These are phyloP conservation scores for Cladosporium phlei DNA, from an alignment of 2,329 filamentous ascomycete genomes.

Conservation along the genomic window DNA sequence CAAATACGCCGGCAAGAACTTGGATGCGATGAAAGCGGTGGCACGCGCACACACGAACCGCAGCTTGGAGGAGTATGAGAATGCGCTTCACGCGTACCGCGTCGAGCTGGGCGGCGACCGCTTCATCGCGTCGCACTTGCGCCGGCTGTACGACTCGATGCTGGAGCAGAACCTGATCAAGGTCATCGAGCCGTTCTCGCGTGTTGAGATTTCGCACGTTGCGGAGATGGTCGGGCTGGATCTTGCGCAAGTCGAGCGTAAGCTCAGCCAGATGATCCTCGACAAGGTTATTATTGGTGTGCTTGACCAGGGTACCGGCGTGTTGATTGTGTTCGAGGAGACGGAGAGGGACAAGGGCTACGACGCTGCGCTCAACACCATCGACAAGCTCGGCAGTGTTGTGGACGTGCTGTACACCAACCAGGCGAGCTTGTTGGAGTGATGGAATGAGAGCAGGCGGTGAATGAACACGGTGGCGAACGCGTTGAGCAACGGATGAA, in stretches of 20 bases:
- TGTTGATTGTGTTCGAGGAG: conserved; percentile 95
- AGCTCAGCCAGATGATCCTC: conserved; percentile 98
- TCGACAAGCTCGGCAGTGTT: conserved; percentile 94
- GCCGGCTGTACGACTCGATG: conserved; percentile 95
- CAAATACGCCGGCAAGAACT: conserved; percentile 89
- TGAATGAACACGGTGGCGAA: too few species aligned
- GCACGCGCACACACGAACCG: conserved; percentile 92
- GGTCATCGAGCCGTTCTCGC: conserved; percentile 97
- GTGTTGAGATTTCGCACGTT: conserved; percentile 94
- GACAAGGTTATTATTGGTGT: conserved; percentile 99
- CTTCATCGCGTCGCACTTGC: conserved; percentile 95
- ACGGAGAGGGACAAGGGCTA: conserved; percentile 89
- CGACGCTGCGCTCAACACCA: conserved; percentile 87
- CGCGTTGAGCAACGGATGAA: conserved; percentile 1
- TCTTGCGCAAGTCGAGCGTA: conserved; percentile 93
- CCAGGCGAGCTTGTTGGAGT: conserved; percentile 93
- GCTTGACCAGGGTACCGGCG: conserved; percentile 93
- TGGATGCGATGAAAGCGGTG: conserved; percentile 99
- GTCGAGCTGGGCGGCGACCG: conserved; percentile 90
- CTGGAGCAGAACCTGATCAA: conserved; percentile 99
- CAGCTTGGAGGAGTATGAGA: conserved; percentile 94
- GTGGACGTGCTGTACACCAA: conserved; percentile 97
- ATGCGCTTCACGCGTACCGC: conserved; percentile 80
- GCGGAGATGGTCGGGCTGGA: conserved; percentile 97
- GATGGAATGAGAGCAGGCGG: conserved; percentile 27